phyloP scores from a whole-genome alignment of 1,284 basidiomycete species.

The Hymenochaete sp. region DNA sequence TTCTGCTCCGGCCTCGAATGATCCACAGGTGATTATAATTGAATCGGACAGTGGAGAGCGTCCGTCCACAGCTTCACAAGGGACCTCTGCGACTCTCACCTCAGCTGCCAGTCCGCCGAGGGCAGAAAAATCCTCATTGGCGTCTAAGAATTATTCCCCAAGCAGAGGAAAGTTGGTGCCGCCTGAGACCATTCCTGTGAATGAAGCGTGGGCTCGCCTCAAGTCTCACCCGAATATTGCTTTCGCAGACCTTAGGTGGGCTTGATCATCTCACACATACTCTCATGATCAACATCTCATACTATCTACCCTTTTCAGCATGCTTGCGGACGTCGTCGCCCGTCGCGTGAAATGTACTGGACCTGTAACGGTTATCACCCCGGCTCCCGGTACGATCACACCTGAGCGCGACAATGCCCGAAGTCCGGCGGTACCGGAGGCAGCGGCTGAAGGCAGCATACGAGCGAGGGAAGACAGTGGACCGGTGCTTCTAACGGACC shows the following conservation, averaged over 20 bases:
- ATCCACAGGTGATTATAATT: too few species aligned
- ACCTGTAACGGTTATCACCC: conserved; percentile 58
- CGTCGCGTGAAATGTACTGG: conserved; percentile 72
- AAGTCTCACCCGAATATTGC: conserved; percentile 84
- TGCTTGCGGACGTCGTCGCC: conserved; percentile 80
- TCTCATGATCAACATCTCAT: not conserved
- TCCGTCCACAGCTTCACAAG: too few species aligned
- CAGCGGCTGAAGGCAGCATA: not conserved
- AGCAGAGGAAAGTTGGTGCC: conserved; percentile 18
- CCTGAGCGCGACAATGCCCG: conserved; percentile 34
- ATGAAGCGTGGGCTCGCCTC: conserved; percentile 78
- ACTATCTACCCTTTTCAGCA: not conserved
- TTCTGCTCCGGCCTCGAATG: not conserved
- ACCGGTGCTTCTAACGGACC: conserved; percentile 40
- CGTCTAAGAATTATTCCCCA: conserved; percentile 18
- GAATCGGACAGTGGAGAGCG: too few species aligned
- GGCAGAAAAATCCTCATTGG: too few species aligned
- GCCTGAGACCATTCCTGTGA: conserved; percentile 62
- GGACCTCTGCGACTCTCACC: too few species aligned
- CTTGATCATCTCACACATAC: conserved; percentile 26
- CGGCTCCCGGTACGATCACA: conserved; percentile 42
- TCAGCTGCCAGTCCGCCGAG: too few species aligned
- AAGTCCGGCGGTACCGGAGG: conserved; percentile 23
- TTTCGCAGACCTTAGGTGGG: conserved; percentile 61
- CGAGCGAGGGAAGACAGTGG: conserved; percentile 18